Base-by-base conservation (phyloP, 352 stramenopile genomes). In the Pythium vanterpoolii region DNA sequence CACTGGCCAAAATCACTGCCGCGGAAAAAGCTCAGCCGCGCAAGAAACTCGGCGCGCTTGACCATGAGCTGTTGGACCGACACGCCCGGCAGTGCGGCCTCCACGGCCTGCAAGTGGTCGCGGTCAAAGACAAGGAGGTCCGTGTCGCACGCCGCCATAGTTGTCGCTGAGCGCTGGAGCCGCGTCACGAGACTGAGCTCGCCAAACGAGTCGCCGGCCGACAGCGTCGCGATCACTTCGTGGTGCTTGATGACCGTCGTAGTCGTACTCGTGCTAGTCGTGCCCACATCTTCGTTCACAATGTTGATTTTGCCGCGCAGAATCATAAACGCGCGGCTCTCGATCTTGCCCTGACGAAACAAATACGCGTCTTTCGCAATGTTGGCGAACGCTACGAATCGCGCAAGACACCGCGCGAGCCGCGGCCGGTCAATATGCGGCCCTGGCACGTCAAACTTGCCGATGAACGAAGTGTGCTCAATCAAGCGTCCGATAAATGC, bases 61-160 rank as follows among this genome's bases (percentile, higher is more conserved):
- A 91, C 74, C 76, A 93, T 90, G 4, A 83, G 56, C 44, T 89
- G 79, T 14, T 86, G 83, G 11, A 93, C 67, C 1, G 71, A 73
- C 18, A 93, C 79, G 1, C 82, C 83, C 1, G 79, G 83, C 8
- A 87, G 34, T 5, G 66, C 48, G 1, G 27, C 47, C 56, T 71
- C 64, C 27, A 90, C 56, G 19, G 54, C 47, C 4, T 70, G 56
- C 38, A 91, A 57, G 31, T 86, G 74, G 14, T 77, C 60, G 9
- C 81, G 81, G 40, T 91, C 80, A n/a, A 93, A 59, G n/a, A 89
- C 73, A 19, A 93, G 65, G 21, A 91, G 60, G 56, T 93, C 83
- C 5, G 73, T 71, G 60, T 89, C 82, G 38, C 70, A 74, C n/a
- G 76, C 60, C 3, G 79, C 76, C 44, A 91, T 63, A 24, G 83